Conservation (phyloP, 164 flowering plant genomes). For the Cinnamomum micranthum region DNA sequence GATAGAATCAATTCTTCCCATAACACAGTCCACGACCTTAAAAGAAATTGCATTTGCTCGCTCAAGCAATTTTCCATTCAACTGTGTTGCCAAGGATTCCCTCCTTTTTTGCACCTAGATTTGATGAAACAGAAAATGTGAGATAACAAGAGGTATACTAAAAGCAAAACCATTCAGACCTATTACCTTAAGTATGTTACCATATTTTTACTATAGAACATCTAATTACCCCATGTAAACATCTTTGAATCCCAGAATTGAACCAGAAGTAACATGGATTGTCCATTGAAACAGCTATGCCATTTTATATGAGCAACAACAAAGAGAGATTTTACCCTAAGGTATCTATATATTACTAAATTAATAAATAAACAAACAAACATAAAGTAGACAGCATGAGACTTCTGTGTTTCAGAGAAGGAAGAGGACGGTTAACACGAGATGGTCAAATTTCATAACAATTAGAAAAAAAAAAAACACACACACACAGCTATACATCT, state of each 20-base stretch:
- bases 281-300: background rate
- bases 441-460: too few species aligned
- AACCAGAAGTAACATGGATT: background rate
- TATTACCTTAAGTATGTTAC: background rate
- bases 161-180: background rate
- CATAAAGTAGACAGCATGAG: background rate
- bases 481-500: too few species aligned
- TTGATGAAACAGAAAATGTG: background rate
- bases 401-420: background rate
- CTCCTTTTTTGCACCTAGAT: conserved; percentile 44
- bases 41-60: conserved; percentile 31
- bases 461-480: too few species aligned
- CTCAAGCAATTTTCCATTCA: conserved; percentile 37
- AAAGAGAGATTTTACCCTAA: background rate
- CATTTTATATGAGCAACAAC: background rate
- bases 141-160: background rate
- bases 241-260: background rate
- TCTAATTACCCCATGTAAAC: background rate
- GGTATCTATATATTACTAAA: too few species aligned
- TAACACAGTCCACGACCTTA: conserved; percentile 34
- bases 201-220: background rate
- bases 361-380: background rate
- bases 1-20: conserved; percentile 30
- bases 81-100: conserved; percentile 36
- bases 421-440: too few species aligned